Evolutionary conservation across 2,329 filamentous ascomycete genomes (phyloP), one percentile per base, ranked within the genome.

Genomic region (Penicillium sp.): DNA sequence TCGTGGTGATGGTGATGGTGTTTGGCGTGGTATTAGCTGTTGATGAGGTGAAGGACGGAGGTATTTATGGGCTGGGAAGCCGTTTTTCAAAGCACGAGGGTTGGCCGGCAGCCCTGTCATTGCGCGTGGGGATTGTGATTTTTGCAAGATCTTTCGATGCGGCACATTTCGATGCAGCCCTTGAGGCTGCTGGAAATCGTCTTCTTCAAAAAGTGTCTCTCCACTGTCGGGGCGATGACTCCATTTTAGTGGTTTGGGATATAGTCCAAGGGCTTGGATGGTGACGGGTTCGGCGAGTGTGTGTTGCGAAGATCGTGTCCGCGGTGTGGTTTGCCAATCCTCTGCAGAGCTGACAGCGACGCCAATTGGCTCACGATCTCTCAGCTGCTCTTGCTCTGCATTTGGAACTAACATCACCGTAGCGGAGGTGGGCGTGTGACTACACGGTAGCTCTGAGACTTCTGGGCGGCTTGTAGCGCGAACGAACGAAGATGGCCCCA

Each of bases 181-280:
- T 37, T 60, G 13, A 3, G 33, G 61, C 64, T 55, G 69, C 60
- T 35, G 66, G 33, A 22, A 38, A 48, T 68, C 66, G 46, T 78
- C 76, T 42, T 79, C 77, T 66, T 79, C 77, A 58, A 78, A 76
- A 10, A 75, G 60, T 1, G 76, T 78, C 28, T 66, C 73, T 22
- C 68, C 68, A 60, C 77, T 79, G 19, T 49, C 55, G 10, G 70
- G 73, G 19, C 72, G 68, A 42, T 70, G 70, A 42, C 66, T 72
- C 61, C 72, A 68, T 48, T 70, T 70, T n/a, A 80, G 65, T 22
- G 76, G 78, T 28, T 75, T 72, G 28, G 79, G 78, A 59, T 74
- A 76, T 19, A 79, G 60, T 19, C 68, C 69, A 61, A 63, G 59
- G n/a, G 72, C 71, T 30, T 71, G 70, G 46, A 76, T 72, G 2